These are phyloP conservation scores for Mrakia frigida DNA, from an alignment of 768 basidiomycete genomes.

Conservation along the genomic window DNA sequence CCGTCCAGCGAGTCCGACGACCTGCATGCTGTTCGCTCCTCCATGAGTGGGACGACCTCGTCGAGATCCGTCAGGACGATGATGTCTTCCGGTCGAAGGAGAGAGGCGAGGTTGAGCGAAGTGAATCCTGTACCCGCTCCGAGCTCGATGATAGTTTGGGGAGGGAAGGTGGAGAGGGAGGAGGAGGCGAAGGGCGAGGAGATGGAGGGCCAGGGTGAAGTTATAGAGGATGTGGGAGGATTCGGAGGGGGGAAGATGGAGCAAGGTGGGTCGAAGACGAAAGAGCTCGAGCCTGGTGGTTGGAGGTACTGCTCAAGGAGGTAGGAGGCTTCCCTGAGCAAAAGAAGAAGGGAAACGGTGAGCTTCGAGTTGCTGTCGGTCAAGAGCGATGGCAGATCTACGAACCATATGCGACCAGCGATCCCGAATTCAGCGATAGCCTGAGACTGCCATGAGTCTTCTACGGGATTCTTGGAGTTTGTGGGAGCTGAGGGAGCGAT, in stretches of 20 bases:
- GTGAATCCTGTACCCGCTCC: constrained; percentile 15
- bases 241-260: not conserved
- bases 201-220: too few species aligned
- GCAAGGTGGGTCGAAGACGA: constrained; percentile 13
- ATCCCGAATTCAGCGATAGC: constrained; percentile 2
- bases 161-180: not conserved
- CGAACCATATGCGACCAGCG: constrained; percentile 15
- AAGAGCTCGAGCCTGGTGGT: not conserved
- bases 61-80: constrained; percentile 21
- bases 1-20: not conserved
- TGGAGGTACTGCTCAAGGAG: constrained; percentile 13
- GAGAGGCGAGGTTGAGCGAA: not conserved
- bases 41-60: constrained; percentile 22
- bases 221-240: too few species aligned
- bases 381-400: not conserved
- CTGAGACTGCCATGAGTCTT: not conserved
- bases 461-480: not conserved
- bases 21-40: not conserved
- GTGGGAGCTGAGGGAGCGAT: not conserved
- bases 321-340: constrained; percentile 2
- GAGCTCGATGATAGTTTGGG: constrained; percentile 18
- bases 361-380: not conserved
- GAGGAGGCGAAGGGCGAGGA: too few species aligned
- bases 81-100: not conserved
- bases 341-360: not conserved